Conservation (phyloP, 495 filamentous ascomycete genomes). For the Parmelia sp. region DNA sequence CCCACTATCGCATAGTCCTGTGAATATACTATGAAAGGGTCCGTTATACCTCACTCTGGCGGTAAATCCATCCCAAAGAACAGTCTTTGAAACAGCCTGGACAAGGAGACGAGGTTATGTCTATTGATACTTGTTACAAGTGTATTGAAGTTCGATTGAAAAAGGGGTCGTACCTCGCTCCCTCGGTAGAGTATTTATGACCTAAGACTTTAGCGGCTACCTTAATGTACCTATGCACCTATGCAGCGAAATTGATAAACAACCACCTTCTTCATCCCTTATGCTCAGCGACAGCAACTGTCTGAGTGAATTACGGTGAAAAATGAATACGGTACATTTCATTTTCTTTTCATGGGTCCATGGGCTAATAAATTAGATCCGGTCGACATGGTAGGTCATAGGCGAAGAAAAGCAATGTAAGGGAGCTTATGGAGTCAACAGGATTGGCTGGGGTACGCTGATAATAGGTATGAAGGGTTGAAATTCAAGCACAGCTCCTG, state of each 20-base stretch:
- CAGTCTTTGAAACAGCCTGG: no score
- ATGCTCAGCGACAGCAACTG: background rate
- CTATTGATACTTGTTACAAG: no score
- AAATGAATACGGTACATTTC: slow-evolving; percentile 43
- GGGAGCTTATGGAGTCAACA: slow-evolving; percentile 30
- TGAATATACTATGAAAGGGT: background rate
- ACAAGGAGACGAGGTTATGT: no score
- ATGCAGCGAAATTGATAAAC: background rate
- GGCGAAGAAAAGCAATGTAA: background rate
- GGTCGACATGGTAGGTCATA: slow-evolving; percentile 47
- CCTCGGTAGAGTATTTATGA: no score
- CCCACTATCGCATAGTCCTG: no score
- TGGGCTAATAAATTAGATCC: slow-evolving; percentile 35
- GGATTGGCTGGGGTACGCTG: slow-evolving; percentile 82
- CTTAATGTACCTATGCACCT: background rate
- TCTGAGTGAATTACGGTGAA: background rate
- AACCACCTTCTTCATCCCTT: background rate
- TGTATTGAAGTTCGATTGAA: no score
- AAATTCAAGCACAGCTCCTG: slow-evolving; percentile 11
- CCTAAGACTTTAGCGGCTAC: slow-evolving; percentile 4
- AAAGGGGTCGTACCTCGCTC: no score
- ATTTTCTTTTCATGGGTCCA: background rate
- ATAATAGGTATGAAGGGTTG: slow-evolving; percentile 56
- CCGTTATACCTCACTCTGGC: no score
- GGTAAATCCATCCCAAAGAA: no score